Conservation (phyloP, 768 basidiomycete species). For the Gloeophyllum trabeum region DNA sequence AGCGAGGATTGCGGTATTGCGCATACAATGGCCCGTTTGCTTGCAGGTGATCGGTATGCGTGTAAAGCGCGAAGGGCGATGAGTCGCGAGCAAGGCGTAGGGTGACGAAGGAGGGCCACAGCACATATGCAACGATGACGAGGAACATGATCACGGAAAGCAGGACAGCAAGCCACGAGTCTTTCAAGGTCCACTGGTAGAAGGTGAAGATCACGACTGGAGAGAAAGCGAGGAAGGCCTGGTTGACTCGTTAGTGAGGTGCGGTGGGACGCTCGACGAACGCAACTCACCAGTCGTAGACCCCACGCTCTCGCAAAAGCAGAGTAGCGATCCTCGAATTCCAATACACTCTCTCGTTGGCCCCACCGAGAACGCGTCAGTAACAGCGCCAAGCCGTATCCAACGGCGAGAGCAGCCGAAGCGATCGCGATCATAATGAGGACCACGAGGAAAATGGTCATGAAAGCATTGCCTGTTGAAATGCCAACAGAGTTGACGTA, state of each 20-base stretch:
- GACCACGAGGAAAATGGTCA: slow-evolving; percentile 71
- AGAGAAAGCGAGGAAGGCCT: slow-evolving; percentile 53
- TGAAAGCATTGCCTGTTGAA: slow-evolving; percentile 80
- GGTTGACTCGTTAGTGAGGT: neutral
- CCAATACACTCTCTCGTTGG: neutral
- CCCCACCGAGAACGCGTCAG: slow-evolving; percentile 14
- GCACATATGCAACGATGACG: slow-evolving; percentile 33
- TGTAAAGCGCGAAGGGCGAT: slow-evolving; percentile 26
- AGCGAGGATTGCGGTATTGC: slow-evolving; percentile 54
- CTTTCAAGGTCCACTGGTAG: slow-evolving; percentile 85
- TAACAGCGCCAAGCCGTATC: slow-evolving; percentile 31
- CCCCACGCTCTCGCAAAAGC: slow-evolving; percentile 47
- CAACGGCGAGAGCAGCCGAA: slow-evolving; percentile 35
- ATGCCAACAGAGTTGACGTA: slow-evolving; percentile 72
- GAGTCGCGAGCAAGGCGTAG: slow-evolving; percentile 32
- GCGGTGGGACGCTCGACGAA: slow-evolving; percentile 2
- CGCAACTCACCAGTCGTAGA: slow-evolving; percentile 48
- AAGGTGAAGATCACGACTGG: slow-evolving; percentile 73
- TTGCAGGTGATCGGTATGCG: slow-evolving; percentile 23
- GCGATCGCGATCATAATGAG: slow-evolving; percentile 61
- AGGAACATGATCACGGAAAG: slow-evolving; percentile 66
- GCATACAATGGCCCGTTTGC: slow-evolving; percentile 51
- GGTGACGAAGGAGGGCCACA: slow-evolving; percentile 36
- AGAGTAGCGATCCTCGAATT: neutral
- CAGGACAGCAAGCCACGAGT: slow-evolving; percentile 79